Conservation (phyloP, 805 yeast species). For the Candida chilensis region DNA sequence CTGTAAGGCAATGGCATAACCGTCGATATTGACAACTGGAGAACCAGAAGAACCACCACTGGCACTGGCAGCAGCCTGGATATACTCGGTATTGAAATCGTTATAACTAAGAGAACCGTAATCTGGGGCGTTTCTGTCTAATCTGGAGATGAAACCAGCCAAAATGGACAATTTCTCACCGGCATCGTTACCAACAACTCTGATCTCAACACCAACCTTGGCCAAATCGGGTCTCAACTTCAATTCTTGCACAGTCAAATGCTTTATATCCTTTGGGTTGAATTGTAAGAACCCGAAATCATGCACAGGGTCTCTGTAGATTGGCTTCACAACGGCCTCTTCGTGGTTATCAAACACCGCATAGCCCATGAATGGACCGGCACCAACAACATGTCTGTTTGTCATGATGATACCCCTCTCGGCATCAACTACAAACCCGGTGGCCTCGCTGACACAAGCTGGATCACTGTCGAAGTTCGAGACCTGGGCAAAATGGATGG, state of each 20-base stretch:
- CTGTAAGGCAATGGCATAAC: constrained; percentile 82
- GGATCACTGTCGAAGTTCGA: constrained; percentile 80
- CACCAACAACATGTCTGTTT: constrained; percentile 91
- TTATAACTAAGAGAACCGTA: constrained; percentile 83
- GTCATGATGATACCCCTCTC: constrained; percentile 77
- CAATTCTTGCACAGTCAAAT: constrained; percentile 62
- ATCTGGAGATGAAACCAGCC: constrained; percentile 76
- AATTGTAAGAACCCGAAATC: constrained; percentile 87
- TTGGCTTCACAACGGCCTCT: constrained; percentile 78
- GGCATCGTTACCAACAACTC: constrained; percentile 95
- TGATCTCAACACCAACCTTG: constrained; percentile 83
- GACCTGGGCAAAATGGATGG: constrained; percentile 84
- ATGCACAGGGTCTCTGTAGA: constrained; percentile 90
- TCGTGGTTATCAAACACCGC: constrained; percentile 93
- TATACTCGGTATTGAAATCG: constrained; percentile 90
- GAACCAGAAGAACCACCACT: constrained; percentile 96
- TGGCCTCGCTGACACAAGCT: constrained; percentile 81
- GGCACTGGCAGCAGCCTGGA: constrained; percentile 94
- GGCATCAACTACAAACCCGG: constrained; percentile 90
- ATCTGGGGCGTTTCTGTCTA: constrained; percentile 92
- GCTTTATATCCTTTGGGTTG: constrained; percentile 61
- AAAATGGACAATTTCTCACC: constrained; percentile 88
- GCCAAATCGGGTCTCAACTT: constrained; percentile 75
- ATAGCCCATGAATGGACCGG: constrained; percentile 89
- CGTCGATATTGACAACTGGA: constrained; percentile 88